Evolutionary conservation across 495 filamentous ascomycete species (phyloP), one percentile per base, ranked within the genome.

Genomic region (Aspergillus kassunensis): DNA sequence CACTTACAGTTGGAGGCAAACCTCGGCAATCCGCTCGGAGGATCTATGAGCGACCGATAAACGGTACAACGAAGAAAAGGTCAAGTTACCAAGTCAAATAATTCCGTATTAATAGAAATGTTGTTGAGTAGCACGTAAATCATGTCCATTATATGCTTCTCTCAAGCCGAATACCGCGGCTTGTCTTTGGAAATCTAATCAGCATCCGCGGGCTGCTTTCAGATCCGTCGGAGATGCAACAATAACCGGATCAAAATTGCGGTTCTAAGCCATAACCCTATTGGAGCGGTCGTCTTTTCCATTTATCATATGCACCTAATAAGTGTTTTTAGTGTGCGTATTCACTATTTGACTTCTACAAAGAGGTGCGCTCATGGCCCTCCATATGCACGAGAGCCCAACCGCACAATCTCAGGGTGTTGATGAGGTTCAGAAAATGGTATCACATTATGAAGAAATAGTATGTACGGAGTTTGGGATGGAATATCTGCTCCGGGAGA

Each of bases 11-110:
- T 33, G 16, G 47, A 15, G 33, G 46, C 24, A 24, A 47, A 50
- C 49, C 53, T 58, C 53, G 53, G 55, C 47, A 57, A 61, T 57
- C 30, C 27, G 39, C 23, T 23, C 33, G 43, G 42, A 46, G 25
- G 10, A 39, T 15, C 18, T 21, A 29, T 21, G 39, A 42, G 8
- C 11, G n/a, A 42, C 20, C 15, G 23, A 42, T 4, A 27, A 27
- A n/a, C n/a, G n/a, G n/a, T 27, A 27, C 4, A 27, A 27, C 24
- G 24, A 27, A 9, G 24, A 27, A n/a, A n/a, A n/a, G n/a, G n/a
- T n/a, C n/a, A n/a, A n/a, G n/a, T n/a, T n/a, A n/a, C n/a, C n/a
- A n/a, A n/a, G n/a, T n/a, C n/a, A n/a, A n/a, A n/a, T n/a, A n/a
- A n/a, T n/a, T n/a, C n/a, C n/a, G n/a, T n/a, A n/a, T n/a, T n/a